Evolutionary conservation across 306 rosid species (phyloP).

Genomic region (Trichosanthes truncata): DNA sequence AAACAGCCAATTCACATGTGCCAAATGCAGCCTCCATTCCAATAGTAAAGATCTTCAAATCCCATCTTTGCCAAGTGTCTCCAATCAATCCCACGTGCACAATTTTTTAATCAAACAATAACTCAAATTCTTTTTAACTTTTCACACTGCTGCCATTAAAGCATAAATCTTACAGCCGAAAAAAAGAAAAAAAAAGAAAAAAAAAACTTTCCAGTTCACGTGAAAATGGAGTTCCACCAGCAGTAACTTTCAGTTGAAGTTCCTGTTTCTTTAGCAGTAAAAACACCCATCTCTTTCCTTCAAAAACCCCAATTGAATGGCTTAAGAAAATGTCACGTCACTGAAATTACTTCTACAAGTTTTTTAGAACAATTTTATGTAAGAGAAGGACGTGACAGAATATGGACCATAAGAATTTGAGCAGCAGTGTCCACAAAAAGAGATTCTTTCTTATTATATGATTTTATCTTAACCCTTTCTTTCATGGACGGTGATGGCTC

Average conservation of each 20-base stretch:
- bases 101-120: background rate
- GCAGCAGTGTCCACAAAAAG: background rate
- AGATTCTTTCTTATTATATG: background rate
- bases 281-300: background rate
- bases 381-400: background rate
- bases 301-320: background rate
- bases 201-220: background rate
- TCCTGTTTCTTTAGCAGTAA: background rate
- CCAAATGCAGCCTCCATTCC: conserved; percentile 12
- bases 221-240: background rate
- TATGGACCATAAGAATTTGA: background rate
- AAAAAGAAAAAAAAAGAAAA: too few species aligned
- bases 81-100: background rate
- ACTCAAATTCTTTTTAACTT: background rate
- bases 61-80: background rate
- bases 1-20: background rate
- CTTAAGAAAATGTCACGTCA: background rate
- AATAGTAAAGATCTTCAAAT: conserved; percentile 5
- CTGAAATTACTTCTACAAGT: background rate
- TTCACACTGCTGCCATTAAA: background rate
- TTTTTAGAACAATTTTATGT: background rate
- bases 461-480: background rate
- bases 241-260: background rate
- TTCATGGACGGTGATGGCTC: background rate
- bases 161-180: background rate